These are phyloP conservation scores for Colletotrichum trifolii DNA, from an alignment of 2,329 filamentous ascomycete genomes.

Conservation along the genomic window DNA sequence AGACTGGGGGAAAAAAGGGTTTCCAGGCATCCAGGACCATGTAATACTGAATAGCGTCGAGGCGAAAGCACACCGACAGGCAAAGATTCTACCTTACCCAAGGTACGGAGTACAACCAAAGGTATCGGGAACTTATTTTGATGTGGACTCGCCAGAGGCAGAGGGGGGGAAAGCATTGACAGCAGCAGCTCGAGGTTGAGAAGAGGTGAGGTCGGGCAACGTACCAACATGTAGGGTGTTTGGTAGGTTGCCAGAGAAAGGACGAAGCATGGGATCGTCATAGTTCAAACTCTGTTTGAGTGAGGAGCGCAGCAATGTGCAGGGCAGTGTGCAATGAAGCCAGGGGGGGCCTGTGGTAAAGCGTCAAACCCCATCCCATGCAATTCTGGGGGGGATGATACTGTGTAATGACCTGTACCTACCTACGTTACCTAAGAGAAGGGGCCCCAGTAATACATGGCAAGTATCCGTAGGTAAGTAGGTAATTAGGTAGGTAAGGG, in stretches of 20 bases:
- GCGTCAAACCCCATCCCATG: slow-evolving; percentile 27
- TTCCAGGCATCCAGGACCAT: no score
- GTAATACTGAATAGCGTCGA: no score
- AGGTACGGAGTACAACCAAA: no score
- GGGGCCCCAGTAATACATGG: no score
- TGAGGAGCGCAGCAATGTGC: not conserved
- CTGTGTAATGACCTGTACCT: not conserved
- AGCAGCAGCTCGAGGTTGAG: not conserved
- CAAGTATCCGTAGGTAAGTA: not conserved
- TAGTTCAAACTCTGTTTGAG: slow-evolving; percentile 38
- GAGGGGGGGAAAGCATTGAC: not conserved
- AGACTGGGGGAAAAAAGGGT: not conserved
- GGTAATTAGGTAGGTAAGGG: not conserved
- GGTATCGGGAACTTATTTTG: no score
- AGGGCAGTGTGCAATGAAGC: no score
- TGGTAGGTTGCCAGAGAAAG: not conserved
- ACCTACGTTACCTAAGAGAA: not conserved
- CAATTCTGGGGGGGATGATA: slow-evolving; percentile 22
- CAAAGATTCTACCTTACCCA: no score
- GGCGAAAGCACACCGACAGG: no score
- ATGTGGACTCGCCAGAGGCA: no score
- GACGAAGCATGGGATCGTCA: slow-evolving; percentile 30
- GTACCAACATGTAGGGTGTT: not conserved
- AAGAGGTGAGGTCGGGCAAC: no score
- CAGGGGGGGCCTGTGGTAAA: slow-evolving; percentile 12